Base-by-base conservation (phyloP, 129 eudicot genomes). In the Pseudognaphalium luteoalbum region DNA sequence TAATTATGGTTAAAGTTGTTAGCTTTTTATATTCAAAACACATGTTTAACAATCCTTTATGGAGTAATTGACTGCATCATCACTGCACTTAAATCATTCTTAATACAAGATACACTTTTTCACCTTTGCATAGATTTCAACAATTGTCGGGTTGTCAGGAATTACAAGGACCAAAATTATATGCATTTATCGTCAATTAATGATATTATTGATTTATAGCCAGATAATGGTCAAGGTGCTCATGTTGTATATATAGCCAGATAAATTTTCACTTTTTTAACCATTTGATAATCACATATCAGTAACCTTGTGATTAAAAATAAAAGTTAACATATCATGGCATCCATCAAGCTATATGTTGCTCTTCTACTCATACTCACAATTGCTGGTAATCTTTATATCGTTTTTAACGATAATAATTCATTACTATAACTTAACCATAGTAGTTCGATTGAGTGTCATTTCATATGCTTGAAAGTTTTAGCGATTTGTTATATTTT, bases 291-390 rank as follows among this genome's bases (percentile, higher is more conserved):
- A 2, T 11, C 11, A 44, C 16, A 3, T 11, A 44, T 12, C 52
- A 44, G 11, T 44, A 44, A 8, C 4, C 16, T 44, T 3, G 52
- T 12, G 2, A 44, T 44, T 11, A 10, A 44, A 21, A 69, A 10
- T 2, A 9, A 42, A 4, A 69, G 50, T 32, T 25, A 9, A 47
- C 33, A 47, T 47, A 3, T 7, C 39, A 70, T 70, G 61, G 19
- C 61, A 15, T 70, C 62, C 16, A 10, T 44, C 33, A 68, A 68
- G 56, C 44, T 68, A 1, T 68, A 39, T 68, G 72, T 41, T 39
- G 33, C 25, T 5, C 1, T 70, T 47, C 8, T 70, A 5, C 59
- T 70, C 6, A 15, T 70, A 47, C 7, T 70, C 74, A 41, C 74
- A 6, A 7, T 70, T 47, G 37, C 37, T 47, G 61, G 74, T 70